Evolutionary conservation across 208 protist genomes (phyloP).

Genomic region (Tritrichomonas foetus): DNA sequence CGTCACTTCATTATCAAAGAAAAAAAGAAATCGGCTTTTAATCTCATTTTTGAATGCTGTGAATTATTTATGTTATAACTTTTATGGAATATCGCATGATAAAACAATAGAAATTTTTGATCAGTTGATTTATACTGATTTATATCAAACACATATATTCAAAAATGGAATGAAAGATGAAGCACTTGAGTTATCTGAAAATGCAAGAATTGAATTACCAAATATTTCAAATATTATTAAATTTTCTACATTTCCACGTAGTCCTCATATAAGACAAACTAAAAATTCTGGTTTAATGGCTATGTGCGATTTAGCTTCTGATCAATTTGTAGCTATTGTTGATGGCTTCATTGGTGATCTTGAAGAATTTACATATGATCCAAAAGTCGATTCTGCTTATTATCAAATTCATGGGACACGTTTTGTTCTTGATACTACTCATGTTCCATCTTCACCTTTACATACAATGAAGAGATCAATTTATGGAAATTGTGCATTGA

Average conservation of each 20-base stretch:
- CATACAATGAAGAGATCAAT: not conserved
- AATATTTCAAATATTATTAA: not conserved
- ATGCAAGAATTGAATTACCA: not conserved
- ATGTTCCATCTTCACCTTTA: not conserved
- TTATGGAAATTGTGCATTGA: constrained; percentile 18
- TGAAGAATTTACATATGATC: constrained; percentile 22
- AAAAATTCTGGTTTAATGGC: not conserved
- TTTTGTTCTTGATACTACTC: not conserved
- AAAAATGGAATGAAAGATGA: not conserved
- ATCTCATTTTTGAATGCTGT: not conserved
- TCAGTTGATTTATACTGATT: not conserved
- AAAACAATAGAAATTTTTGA: not conserved
- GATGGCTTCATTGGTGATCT: not conserved
- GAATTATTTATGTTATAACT: not conserved
- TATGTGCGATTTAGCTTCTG: not conserved
- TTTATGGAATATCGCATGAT: not conserved
- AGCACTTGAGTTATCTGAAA: not conserved
- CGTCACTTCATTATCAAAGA: not conserved
- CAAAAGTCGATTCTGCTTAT: not conserved
- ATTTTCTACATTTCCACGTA: not conserved
- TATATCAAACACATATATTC: not conserved
- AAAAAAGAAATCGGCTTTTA: not conserved
- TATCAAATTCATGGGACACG: not conserved
- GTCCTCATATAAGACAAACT: not conserved
- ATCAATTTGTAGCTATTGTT: not conserved